A percentile compares a stretch with the other conserved stretches of the same genome.
Conservation (phyloP, 2,329 filamentous ascomycete genomes). For the Botryotinia convoluta region DNA sequence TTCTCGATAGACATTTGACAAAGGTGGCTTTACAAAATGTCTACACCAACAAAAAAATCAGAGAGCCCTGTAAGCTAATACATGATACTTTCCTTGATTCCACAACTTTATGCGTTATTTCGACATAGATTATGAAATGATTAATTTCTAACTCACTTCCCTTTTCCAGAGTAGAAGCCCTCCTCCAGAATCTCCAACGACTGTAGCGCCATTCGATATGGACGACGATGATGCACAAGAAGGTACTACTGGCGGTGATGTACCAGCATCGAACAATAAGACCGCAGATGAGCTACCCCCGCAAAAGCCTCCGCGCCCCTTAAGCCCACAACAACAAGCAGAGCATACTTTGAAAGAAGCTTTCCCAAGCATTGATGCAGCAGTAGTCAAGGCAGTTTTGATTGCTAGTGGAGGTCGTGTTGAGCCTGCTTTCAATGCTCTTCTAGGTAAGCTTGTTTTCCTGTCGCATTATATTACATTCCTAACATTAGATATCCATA, state of each 20-base stretch:
- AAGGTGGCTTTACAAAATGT: conserved; percentile 16
- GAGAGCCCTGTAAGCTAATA: conserved; percentile 19
- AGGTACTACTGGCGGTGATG: conserved; percentile 49
- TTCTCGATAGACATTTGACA: neutral
- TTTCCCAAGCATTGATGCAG: conserved; percentile 77
- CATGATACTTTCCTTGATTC: conserved; percentile 8
- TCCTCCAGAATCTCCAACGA: conserved; percentile 61
- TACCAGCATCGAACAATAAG: conserved; percentile 42
- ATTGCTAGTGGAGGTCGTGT: conserved; percentile 81
- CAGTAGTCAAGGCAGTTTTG: conserved; percentile 84
- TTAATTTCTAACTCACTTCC: conserved; percentile 8
- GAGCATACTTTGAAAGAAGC: conserved; percentile 89
- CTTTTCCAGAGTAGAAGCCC: conserved; percentile 11
- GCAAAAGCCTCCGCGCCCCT: conserved; percentile 79
- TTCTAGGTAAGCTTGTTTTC: conserved; percentile 61
- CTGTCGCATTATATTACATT: neutral
- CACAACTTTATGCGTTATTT: conserved; percentile 17
- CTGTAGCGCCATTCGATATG: conserved; percentile 62
- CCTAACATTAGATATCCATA: conserved; percentile 37
- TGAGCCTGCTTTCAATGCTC: conserved; percentile 92
- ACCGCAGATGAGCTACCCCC: conserved; percentile 50
- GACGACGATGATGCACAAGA: conserved; percentile 70
- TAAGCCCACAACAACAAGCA: conserved; percentile 79
- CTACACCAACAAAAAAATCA: conserved; percentile 22
- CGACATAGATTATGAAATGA: neutral